Base-by-base conservation (phyloP, 1,284 basidiomycete genomes). In the Malassezia cuniculi region DNA sequence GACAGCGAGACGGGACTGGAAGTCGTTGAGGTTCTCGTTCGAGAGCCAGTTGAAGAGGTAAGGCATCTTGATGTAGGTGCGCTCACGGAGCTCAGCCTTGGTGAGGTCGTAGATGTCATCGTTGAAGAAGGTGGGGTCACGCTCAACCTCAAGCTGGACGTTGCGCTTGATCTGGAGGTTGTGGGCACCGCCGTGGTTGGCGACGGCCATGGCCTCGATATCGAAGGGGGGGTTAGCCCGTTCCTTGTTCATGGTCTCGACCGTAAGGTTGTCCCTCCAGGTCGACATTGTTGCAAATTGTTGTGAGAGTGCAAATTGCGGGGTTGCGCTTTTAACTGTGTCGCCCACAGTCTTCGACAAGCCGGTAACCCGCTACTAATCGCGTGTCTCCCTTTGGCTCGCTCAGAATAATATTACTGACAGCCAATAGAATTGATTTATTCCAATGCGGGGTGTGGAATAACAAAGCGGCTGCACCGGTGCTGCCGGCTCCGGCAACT, bases 81-180 rank as follows among this genome's bases (percentile, higher is more conserved):
- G 55, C 43, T 62, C 57, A 29, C 74, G 57, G 6, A 76, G 59
- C 55, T 75, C 68, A 36, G 73, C 73, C 59, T 74, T 75, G 27
- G 70, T 68, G 9, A 76, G 57, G 55, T 76, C 75, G 54, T 75
- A 73, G 36, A 75, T 71, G 62, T 75, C 74, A 29, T 66, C 68
- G 19, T 72, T 64, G 54, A 70, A 69, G 69, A 74, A 74, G n/a
- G 71, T 68, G 6, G 72, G 72, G 55, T 73, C 70, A 27, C 73
- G 64, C 12, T 71, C 70, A 36, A 71, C 67, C 60, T 74, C 73
- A 16, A 69, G 68, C 72, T 73, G 73, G 55, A 60, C 52, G 15
- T 31, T 50, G 47, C 64, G 61, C 47, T 69, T 69, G 31, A 67
- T 48, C 8, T 47, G 33, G 15, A 68, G 60, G 43, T 56, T 52